These are phyloP conservation scores for Pseudogymnoascus sp. DNA, from an alignment of 2,329 filamentous ascomycete genomes.

Conservation along the genomic window DNA sequence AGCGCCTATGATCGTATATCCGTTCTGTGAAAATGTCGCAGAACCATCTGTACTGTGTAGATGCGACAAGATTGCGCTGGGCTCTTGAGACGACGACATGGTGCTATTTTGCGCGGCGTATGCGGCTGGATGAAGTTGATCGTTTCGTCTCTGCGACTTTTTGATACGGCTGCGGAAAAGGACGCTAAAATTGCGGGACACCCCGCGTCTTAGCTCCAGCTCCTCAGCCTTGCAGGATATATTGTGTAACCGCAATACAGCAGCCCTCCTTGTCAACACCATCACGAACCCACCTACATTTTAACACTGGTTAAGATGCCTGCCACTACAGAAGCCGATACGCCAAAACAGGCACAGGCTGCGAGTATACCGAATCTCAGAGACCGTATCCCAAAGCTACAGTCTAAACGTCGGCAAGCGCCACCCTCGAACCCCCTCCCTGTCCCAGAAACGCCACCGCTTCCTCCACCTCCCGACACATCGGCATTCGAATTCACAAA, in stretches of 20 bases:
- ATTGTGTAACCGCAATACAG: not conserved
- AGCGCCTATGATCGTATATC: conserved; percentile 74
- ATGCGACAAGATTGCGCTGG: conserved; percentile 42
- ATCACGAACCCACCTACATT: conserved; percentile 10
- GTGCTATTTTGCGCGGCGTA: conserved; percentile 6
- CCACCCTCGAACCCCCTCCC: conserved; percentile 50
- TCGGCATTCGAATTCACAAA: conserved; percentile 53
- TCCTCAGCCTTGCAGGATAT: conserved; percentile 5
- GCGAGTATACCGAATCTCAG: conserved; percentile 41
- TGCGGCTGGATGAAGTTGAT: conserved; percentile 1
- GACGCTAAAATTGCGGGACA: conserved; percentile 13
- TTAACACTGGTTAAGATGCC: conserved; percentile 19
- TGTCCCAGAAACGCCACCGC: conserved; percentile 65
- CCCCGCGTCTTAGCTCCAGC: conserved; percentile 9
- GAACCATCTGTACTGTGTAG: conserved; percentile 73
- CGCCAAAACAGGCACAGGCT: conserved; percentile 13
- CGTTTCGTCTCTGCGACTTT: conserved; percentile 5
- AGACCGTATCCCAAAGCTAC: conserved; percentile 58
- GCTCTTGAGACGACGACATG: conserved; percentile 43
- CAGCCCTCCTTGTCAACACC: conserved; percentile 13
- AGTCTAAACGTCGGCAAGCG: conserved; percentile 52
- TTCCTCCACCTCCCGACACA: conserved; percentile 61
- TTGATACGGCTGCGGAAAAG: conserved; percentile 10
- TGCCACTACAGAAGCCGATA: conserved; percentile 17
- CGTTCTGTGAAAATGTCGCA: conserved; percentile 65